Percentiles rank a stretch among this genome's conserved stretches.
Evolutionary conservation across 23 red algal species (phyloP).

Genomic region (Agarophyton chilense): DNA sequence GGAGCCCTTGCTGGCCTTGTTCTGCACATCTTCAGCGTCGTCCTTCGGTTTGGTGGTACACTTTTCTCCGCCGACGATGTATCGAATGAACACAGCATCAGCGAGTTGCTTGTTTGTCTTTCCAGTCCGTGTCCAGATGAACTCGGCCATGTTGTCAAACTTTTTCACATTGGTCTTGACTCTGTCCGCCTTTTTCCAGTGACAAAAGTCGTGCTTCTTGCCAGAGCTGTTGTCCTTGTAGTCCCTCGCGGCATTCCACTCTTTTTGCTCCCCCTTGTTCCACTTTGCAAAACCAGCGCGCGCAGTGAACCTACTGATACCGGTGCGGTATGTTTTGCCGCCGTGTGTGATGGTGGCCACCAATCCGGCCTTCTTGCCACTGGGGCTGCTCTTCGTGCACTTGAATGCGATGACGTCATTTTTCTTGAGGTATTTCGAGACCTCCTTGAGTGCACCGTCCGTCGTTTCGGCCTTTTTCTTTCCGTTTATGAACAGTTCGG

Average conservation of each 20-base stretch:
- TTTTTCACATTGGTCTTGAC: background rate
- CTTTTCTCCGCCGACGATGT: background rate
- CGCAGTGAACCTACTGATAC: background rate
- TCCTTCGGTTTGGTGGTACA: background rate
- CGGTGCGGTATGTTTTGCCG: background rate
- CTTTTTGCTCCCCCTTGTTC: background rate
- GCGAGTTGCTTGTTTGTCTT: background rate
- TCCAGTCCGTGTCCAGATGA: background rate
- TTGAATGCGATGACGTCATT: slow-evolving; percentile 6
- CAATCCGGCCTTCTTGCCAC: background rate
- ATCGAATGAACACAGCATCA: background rate
- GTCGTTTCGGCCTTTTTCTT: background rate
- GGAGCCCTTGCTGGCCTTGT: background rate
- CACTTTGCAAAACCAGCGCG: background rate
- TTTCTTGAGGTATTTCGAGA: background rate
- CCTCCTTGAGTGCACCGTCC: background rate
- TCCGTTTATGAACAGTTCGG: background rate
- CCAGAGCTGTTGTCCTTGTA: background rate
- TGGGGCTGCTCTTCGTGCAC: background rate
- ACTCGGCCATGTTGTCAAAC: background rate
- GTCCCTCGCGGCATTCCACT: background rate
- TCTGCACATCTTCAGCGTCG: too few species aligned
- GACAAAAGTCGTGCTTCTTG: background rate
- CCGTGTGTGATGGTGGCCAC: background rate
- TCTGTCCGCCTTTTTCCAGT: background rate